Base-by-base conservation (phyloP, 1,284 basidiomycete genomes). In the Bjerkandera adusta region DNA sequence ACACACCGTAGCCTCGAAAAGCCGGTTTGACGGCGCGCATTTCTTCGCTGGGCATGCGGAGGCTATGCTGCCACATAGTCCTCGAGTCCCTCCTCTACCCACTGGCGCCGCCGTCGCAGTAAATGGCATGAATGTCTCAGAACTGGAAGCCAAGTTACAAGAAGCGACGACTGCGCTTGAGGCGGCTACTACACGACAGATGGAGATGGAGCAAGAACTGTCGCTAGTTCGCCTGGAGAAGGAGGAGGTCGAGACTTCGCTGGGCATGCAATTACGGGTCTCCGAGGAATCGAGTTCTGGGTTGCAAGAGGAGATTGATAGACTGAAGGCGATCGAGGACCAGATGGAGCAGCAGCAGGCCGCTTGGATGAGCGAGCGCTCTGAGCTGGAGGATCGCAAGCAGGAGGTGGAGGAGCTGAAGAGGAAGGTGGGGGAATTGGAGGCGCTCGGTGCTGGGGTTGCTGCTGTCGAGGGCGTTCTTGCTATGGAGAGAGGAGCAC, bases 21-120 rank as follows among this genome's bases (percentile, higher is more conserved):
- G 68, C 21, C 81, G 77, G 34, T 90, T 91, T 57, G 85, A 89
- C 45, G 87, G 87, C n/a, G 80, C 82, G 1, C 88, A 91, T 67
- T 71, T 90, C 39, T 89, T 89, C 54, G 86, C 88, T 0, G 88
- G 88, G 0, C 86, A 91, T 54, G 79, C 75, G 3, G 73, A 81
- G 39, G 74, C 85, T 3, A 65, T 85, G 13, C 68, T 82, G 0
- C 83, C 83, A 0, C 65, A 50, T 16, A 48, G 54, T 4, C 67
- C 68, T 3, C 65, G 62, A 36, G 55, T 56, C 56, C 70, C 56
- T 52, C 68, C 47, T 52, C 71, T 56, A 10, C 43, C 54, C 3
- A 44, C 34, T 49, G 22, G 38, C 18, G 36, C 34, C 27, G 21
- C 40, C 26, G 24, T 38, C 42, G 16, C 21, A 52, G 53, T 42